phyloP scores from a whole-genome alignment of 1,284 basidiomycete species.

The Papiliotrema laurentii region DNA sequence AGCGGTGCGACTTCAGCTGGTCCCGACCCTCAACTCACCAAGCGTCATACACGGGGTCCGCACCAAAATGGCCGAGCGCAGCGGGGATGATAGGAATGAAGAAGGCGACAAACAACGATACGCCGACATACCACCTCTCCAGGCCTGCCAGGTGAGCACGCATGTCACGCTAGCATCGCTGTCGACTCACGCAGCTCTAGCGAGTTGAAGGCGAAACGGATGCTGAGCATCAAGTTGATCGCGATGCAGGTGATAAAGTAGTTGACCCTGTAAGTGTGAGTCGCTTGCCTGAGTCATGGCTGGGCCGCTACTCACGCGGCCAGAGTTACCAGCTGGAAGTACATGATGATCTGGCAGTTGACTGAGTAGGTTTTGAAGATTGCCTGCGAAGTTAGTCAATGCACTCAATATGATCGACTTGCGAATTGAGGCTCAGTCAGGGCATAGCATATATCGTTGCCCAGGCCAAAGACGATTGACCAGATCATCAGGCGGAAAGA shows the following conservation, averaged over 20 bases:
- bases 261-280: slow-evolving; percentile 24
- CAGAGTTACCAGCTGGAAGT: slow-evolving; percentile 26
- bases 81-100: slow-evolving; percentile 2
- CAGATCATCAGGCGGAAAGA: slow-evolving; percentile 31
- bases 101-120: slow-evolving; percentile 1
- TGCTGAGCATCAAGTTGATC: slow-evolving; percentile 33
- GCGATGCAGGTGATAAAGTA: slow-evolving; percentile 34
- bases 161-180: neutral
- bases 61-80: slow-evolving; percentile 13
- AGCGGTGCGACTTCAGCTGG: neutral
- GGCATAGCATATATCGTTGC: slow-evolving; percentile 30
- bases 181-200: slow-evolving; percentile 21
- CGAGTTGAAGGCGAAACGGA: slow-evolving; percentile 32
- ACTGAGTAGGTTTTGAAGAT: neutral
- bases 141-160: slow-evolving; percentile 11
- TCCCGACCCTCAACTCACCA: slow-evolving; percentile 14
- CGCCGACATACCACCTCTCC: slow-evolving; percentile 14
- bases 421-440: slow-evolving; percentile 12
- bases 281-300: neutral
- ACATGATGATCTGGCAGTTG: slow-evolving; percentile 23
- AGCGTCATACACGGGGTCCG: slow-evolving; percentile 12
- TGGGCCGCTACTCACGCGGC: slow-evolving; percentile 23
- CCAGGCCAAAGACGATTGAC: slow-evolving; percentile 28
- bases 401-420: slow-evolving; percentile 2
- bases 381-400: neutral